Evolutionary conservation across 1,139 yeast genomes (phyloP).

Genomic region (Yamadazyma kanchanaburiensis): DNA sequence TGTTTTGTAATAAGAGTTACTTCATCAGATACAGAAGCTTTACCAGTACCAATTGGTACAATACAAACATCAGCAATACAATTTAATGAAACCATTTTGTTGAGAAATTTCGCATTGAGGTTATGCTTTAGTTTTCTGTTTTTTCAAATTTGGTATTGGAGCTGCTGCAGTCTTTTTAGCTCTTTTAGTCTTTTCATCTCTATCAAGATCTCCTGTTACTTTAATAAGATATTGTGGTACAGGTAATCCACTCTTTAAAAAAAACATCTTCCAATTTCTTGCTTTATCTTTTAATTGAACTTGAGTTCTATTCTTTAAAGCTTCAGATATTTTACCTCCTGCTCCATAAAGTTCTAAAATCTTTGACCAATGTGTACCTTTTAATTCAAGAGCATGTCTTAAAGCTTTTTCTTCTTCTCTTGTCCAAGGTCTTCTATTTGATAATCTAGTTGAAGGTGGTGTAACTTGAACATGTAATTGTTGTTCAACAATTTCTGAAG

Average conservation of each 20-base stretch:
- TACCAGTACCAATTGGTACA: constrained; percentile 82
- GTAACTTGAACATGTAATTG: constrained; percentile 39
- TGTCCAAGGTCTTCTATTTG: constrained; percentile 73
- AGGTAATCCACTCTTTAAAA: constrained; percentile 64
- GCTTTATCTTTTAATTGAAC: constrained; percentile 95
- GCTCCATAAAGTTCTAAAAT: constrained; percentile 86
- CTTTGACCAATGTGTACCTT: constrained; percentile 93
- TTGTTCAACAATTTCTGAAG: constrained; percentile 47
- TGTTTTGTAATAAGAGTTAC: constrained; percentile 65
- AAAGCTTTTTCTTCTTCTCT: constrained; percentile 85
- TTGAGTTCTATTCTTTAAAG: constrained; percentile 80
- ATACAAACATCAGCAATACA: constrained; percentile 82
- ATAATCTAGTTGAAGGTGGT: constrained; percentile 19
- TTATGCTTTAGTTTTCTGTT: background rate
- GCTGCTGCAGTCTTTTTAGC: constrained; percentile 43
- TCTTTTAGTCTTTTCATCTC: constrained; percentile 40
- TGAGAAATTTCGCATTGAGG: background rate
- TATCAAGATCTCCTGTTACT: constrained; percentile 84
- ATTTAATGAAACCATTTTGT: constrained; percentile 42
- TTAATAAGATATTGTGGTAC: constrained; percentile 75
- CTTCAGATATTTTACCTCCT: constrained; percentile 84
- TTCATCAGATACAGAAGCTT: constrained; percentile 77
- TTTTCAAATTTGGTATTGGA: constrained; percentile 23
- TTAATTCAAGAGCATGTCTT: constrained; percentile 71
- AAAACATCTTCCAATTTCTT: constrained; percentile 87